Evolutionary conservation across 257 asterid species (phyloP).

Genomic region (Linderniella brevidens): DNA sequence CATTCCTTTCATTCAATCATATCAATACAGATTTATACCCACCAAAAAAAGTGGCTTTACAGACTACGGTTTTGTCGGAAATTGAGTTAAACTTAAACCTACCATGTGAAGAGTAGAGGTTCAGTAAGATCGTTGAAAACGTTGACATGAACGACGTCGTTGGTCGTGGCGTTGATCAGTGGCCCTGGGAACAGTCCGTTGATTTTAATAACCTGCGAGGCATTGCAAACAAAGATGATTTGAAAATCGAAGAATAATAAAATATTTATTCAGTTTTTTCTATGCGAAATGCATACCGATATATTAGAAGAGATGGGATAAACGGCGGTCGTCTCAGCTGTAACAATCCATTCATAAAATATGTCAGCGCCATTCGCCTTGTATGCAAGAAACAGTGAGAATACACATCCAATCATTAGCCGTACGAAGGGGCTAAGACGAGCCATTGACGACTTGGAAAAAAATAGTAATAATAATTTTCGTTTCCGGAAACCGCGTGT

Average conservation of each 20-base stretch:
- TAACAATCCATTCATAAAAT: background rate
- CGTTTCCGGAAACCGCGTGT: no score
- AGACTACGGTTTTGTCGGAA: no score
- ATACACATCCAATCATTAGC: no score
- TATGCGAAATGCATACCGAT: background rate
- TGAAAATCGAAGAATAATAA: background rate
- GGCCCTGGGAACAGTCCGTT: constrained; percentile 77
- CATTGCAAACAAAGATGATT: background rate
- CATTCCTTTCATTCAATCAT: constrained; percentile 41
- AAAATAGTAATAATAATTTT: no score
- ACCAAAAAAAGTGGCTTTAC: background rate
- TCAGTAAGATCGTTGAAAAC: constrained; percentile 53
- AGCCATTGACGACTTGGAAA: no score
- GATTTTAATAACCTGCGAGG: constrained; percentile 44
- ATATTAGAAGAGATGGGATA: background rate
- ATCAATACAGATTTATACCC: background rate
- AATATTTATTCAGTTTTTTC: background rate
- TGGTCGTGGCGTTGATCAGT: constrained; percentile 41
- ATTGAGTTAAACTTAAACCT: constrained; percentile 1
- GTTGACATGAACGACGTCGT: constrained; percentile 38
- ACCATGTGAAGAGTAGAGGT: constrained; percentile 70
- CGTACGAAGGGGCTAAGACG: no score
- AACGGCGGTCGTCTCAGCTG: background rate
- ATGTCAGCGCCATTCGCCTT: background rate
- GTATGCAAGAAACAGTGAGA: no score